Base-by-base conservation (phyloP, 2,329 filamentous ascomycete species). In the Penicillium nordicum region DNA sequence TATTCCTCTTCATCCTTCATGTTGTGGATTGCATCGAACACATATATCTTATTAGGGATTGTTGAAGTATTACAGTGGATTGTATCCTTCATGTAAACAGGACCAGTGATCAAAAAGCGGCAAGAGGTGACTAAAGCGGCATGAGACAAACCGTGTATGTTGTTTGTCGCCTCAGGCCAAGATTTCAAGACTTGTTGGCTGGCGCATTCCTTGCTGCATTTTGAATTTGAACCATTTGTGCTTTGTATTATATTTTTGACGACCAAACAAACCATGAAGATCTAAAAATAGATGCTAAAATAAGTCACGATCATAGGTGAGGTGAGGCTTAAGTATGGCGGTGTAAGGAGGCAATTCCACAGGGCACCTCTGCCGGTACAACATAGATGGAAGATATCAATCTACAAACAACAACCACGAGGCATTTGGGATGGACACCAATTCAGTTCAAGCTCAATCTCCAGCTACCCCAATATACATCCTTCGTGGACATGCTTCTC, bases 401-500 rank as follows among this genome's bases (percentile, higher is more conserved):
- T 25, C 34, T 23, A 42, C 41, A 56, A 23, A 27, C 43, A 30
- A 43, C 32, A 23, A 6, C 18, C 21, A 57, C 29, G 18, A 32
- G 21, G 10, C 12, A 11, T 37, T 10, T 36, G 21, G 12, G 16
- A 61, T 63, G 59, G 49, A 55, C 42, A 52, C 40, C 44, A 53
- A 23, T 46, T 44, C 57, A 42, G 21, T 12, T 14, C 62, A 65
- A 29, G 41, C 53, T 16, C 58, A 65, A 34, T 77, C 79, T 36
- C 80, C 82, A 34, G 79, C 83, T 23, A 83, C 82, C 51, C 85
- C 85, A 49, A 74, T 76, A 44, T 88, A 88, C 70, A 85, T 97
- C 57, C 83, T 99, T 37, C 89, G 94, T 61, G 94, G 94, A 50
- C 94, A 97, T 77, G 82, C 84, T 53, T 82, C 88, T 0, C 86